phyloP scores from a whole-genome alignment of 495 filamentous ascomycete genomes.

The Evernia prunastri region DNA sequence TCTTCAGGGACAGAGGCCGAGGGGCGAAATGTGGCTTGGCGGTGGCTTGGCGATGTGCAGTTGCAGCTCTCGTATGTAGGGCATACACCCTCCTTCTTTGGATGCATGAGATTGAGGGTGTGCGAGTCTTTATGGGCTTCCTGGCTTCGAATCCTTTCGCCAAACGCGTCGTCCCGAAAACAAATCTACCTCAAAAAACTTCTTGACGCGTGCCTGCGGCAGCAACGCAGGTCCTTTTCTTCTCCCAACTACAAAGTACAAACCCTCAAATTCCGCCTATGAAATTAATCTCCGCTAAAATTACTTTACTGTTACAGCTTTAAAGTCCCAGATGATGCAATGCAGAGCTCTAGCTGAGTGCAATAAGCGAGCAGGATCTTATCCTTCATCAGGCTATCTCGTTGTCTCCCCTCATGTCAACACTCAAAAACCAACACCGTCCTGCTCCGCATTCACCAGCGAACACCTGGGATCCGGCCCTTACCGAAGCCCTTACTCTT shows the following conservation, averaged over 20 bases:
- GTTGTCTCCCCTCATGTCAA: background rate
- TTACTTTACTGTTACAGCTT: background rate
- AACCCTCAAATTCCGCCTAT: background rate
- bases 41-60: too few species aligned
- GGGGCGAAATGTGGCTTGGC: too few species aligned
- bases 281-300: conserved; percentile 13
- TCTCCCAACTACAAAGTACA: background rate
- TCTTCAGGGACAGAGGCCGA: background rate
- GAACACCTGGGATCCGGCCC: background rate
- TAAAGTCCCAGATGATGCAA: background rate
- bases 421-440: background rate
- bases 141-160: conserved; percentile 1
- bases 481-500: background rate
- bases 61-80: background rate
- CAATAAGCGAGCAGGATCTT: conserved; percentile 5
- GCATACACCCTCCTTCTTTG: background rate
- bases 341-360: background rate
- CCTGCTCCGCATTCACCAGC: background rate
- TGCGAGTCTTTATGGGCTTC: too few species aligned
- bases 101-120: too few species aligned
- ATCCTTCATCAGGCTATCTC: background rate
- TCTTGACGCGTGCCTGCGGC: conserved; percentile 11
- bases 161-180: conserved; percentile 3
- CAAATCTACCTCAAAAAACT: background rate
- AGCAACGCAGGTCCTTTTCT: background rate